A percentile compares a stretch with the other conserved stretches of the same genome.
phyloP scores from a whole-genome alignment of 2,329 filamentous ascomycete species.

The Ophiosphaerella narmari region DNA sequence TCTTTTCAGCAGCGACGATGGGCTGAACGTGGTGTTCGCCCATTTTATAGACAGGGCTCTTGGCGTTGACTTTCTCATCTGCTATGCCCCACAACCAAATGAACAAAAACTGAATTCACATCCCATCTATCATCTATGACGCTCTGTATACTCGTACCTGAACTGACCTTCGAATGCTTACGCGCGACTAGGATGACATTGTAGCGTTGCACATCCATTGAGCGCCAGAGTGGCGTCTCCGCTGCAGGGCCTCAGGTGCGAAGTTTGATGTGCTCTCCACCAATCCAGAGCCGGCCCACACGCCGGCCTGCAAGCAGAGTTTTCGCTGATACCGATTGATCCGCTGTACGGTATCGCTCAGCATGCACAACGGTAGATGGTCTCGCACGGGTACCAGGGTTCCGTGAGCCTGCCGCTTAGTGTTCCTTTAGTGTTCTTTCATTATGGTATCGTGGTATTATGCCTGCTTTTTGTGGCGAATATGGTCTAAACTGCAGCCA shows the following conservation, averaged over 20 bases:
- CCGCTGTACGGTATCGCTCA: not conserved
- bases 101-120: slow-evolving; percentile 9
- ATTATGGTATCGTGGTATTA: not conserved
- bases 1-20: slow-evolving; percentile 12
- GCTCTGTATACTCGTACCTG: not conserved
- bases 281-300: slow-evolving; percentile 14
- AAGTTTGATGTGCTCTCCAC: slow-evolving; percentile 14
- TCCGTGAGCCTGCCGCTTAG: not conserved
- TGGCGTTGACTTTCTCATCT: slow-evolving; percentile 18
- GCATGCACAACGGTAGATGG: slow-evolving; percentile 2
- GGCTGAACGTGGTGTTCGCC: slow-evolving; percentile 17
- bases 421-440: not conserved
- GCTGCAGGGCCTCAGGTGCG: slow-evolving; percentile 20
- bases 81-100: slow-evolving; percentile 16
- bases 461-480: slow-evolving; percentile 18
- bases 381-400: not conserved
- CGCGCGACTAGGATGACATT: not conserved
- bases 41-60: slow-evolving; percentile 32
- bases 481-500: slow-evolving; percentile 7
- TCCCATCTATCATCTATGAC: not conserved
- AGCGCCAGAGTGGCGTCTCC: slow-evolving; percentile 17
- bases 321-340: slow-evolving; percentile 20
- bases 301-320: slow-evolving; percentile 15
- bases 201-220: not conserved
- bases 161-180: not conserved